phyloP scores from a whole-genome alignment of 1,284 basidiomycete species.

The Bondarzewia mesenterica region DNA sequence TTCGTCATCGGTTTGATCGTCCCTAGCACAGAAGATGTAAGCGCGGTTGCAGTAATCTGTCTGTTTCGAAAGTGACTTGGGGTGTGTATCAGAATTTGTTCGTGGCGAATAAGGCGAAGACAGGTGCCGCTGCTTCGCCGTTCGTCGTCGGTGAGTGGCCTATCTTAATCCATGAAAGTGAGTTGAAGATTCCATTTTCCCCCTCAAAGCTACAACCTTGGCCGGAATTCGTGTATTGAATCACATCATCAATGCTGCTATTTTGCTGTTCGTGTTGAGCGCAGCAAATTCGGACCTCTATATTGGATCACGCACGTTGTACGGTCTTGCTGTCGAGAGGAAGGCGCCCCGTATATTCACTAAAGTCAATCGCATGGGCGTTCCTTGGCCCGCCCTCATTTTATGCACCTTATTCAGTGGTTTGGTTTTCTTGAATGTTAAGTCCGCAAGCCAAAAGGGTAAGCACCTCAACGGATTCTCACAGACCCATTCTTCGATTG shows the following conservation, averaged over 20 bases:
- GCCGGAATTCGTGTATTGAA: constrained; percentile 74
- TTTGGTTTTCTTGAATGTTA: constrained; percentile 65
- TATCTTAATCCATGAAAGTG: no score
- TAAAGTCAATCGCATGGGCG: constrained; percentile 58
- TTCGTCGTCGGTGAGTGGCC: no score
- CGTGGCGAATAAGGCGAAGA: no score
- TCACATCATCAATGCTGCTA: constrained; percentile 79
- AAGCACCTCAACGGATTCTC: no score
- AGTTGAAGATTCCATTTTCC: constrained; percentile 69
- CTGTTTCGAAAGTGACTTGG: no score
- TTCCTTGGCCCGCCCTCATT: constrained; percentile 68
- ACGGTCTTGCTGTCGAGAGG: constrained; percentile 68
- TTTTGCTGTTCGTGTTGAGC: constrained; percentile 82
- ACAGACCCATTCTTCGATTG: neutral
- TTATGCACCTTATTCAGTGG: constrained; percentile 63
- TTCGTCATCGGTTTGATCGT: constrained; percentile 73
- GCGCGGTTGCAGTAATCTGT: no score
- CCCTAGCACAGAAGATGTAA: constrained; percentile 63
- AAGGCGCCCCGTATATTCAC: constrained; percentile 76
- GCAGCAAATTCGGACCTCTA: constrained; percentile 82
- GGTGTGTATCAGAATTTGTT: no score
- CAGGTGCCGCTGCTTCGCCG: constrained; percentile 44
- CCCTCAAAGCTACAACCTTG: constrained; percentile 71
- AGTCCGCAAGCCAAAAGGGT: no score
- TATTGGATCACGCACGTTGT: constrained; percentile 73